Conservation (phyloP, 257 asterid species). For the Fraxinus anomala region DNA sequence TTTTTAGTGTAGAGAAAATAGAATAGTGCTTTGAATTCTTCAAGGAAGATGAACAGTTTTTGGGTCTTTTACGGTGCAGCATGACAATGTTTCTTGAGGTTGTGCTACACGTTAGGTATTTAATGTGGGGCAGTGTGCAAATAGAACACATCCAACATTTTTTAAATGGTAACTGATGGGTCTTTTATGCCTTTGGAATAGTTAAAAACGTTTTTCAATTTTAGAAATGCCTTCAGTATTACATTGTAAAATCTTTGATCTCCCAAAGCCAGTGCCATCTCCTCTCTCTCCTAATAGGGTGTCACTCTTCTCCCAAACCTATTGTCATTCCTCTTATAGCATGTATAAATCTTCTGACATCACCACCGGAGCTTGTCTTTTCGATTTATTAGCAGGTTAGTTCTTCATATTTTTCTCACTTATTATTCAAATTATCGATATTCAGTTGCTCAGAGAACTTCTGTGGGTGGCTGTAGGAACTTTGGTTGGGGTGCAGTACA, state of each 20-base stretch:
- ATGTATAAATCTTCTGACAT: background rate
- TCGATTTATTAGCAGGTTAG: background rate
- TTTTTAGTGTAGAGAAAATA: background rate
- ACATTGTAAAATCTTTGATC: background rate
- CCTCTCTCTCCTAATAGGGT: background rate
- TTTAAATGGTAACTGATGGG: background rate
- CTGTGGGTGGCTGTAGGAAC: too few species aligned
- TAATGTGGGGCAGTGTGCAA: background rate
- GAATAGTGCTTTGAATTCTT: background rate
- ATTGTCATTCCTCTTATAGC: background rate
- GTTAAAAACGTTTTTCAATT: background rate
- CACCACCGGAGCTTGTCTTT: background rate
- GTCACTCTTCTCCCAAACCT: background rate
- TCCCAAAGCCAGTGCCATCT: background rate
- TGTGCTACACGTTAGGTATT: background rate
- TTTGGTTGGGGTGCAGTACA: too few species aligned
- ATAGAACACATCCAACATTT: background rate
- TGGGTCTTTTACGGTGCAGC: background rate
- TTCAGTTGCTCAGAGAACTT: background rate
- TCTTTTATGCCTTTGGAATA: background rate
- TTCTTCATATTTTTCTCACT: background rate
- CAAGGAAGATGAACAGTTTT: background rate
- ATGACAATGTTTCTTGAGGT: background rate
- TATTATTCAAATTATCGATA: background rate
- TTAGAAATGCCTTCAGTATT: background rate